A percentile compares a stretch with the other conserved stretches of the same genome.
phyloP scores from a whole-genome alignment of 2,329 filamentous ascomycete genomes.

The Xylaria sp. region DNA sequence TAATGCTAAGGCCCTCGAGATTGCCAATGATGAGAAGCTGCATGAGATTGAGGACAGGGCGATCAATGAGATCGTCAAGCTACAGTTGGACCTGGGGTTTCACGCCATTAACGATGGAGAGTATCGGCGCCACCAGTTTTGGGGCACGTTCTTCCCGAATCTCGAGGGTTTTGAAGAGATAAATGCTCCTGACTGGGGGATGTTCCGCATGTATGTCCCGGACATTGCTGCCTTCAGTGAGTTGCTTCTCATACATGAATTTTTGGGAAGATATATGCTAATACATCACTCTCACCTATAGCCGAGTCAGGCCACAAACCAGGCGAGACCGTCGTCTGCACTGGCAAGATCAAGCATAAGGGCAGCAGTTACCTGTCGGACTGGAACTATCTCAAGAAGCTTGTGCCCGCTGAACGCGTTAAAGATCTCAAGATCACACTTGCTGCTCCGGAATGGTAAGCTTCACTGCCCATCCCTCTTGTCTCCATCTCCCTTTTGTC shows the following conservation, averaged over 20 bases:
- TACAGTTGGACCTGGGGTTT: conserved; percentile 71
- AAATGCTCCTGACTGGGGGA: conserved; percentile 54
- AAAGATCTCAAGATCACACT: conserved; percentile 62
- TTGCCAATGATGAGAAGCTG: conserved; percentile 51
- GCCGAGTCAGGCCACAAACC: conserved; percentile 54
- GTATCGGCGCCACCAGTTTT: conserved; percentile 54
- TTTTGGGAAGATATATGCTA: neutral
- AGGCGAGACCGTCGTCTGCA: conserved; percentile 53
- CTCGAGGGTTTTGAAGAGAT: conserved; percentile 52
- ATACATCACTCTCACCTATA: conserved; percentile 22
- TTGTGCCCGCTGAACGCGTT: conserved; percentile 63
- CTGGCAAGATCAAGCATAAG: conserved; percentile 53
- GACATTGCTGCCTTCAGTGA: conserved; percentile 52
- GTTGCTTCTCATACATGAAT: conserved; percentile 23
- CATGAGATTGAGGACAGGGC: conserved; percentile 62
- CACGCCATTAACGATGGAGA: conserved; percentile 62
- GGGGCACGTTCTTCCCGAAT: conserved; percentile 54
- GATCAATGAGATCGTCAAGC: conserved; percentile 70
- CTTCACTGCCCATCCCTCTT: neutral
- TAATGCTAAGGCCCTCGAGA: conserved; percentile 45
- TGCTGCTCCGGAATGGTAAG: conserved; percentile 56
- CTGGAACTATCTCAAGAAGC: conserved; percentile 50
- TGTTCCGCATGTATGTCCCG: conserved; percentile 61
- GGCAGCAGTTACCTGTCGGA: conserved; percentile 51
- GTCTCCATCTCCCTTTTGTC: neutral